Percentiles rank a stretch among this genome's conserved stretches.
These are phyloP conservation scores for Periconia macrospinosa DNA, from an alignment of 2,329 filamentous ascomycete genomes.

Conservation along the genomic window DNA sequence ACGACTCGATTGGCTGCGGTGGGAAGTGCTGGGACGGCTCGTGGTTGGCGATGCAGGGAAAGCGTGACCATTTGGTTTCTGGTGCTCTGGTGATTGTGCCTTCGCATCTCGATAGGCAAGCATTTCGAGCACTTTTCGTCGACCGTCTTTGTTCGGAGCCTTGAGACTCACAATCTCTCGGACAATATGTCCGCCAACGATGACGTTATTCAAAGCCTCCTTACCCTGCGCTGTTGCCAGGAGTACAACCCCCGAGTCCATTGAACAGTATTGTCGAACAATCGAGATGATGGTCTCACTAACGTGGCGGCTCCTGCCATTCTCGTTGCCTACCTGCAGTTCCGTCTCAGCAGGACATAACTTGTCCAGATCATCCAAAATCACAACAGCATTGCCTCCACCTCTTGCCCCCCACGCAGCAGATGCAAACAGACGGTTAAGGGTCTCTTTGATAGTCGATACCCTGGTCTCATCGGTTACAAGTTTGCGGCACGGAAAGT, in stretches of 20 bases:
- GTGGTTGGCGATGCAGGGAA: conserved; percentile 49
- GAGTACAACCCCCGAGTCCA: conserved; percentile 79
- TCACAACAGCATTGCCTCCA: conserved; percentile 79
- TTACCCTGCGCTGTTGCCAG: conserved; percentile 92
- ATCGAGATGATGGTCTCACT: conserved; percentile 86
- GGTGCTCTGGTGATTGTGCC: conserved; percentile 18
- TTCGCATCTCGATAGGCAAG: conserved; percentile 59
- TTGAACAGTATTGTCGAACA: conserved; percentile 79
- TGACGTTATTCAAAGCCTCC: conserved; percentile 85
- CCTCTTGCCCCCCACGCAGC: conserved; percentile 90
- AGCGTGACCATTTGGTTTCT: conserved; percentile 31
- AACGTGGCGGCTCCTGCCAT: conserved; percentile 86
- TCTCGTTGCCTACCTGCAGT: conserved; percentile 89
- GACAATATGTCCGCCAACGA: conserved; percentile 89
- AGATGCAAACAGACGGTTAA: conserved; percentile 81
- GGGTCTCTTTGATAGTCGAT: conserved; percentile 85
- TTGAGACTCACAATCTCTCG: conserved; percentile 88
- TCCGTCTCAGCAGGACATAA: conserved; percentile 93
- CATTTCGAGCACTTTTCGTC: conserved; percentile 80
- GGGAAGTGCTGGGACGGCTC: conserved; percentile 49
- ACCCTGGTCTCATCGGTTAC: conserved; percentile 90
- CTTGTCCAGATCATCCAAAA: conserved; percentile 91
- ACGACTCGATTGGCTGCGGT: conserved; percentile 48
- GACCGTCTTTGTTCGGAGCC: conserved; percentile 88
- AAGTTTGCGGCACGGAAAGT: conserved; percentile 83